Evolutionary conservation across 306 rosid genomes (phyloP).

Genomic region (Vigna radiata): DNA sequence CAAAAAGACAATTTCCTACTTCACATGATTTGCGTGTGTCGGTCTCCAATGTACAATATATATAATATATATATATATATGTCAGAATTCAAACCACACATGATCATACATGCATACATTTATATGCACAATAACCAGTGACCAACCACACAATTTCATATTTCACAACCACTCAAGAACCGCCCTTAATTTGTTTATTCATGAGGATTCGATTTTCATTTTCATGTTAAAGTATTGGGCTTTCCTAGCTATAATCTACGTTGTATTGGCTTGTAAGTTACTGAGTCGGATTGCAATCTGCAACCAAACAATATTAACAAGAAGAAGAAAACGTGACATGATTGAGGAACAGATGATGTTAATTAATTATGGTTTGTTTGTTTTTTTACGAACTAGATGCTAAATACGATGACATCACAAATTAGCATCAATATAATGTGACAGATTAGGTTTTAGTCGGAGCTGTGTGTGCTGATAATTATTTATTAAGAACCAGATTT

Average conservation of each 20-base stretch:
- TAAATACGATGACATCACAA: constrained; percentile 27
- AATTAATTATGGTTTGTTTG: not conserved
- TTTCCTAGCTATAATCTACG: not conserved
- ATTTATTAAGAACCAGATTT: constrained; percentile 20
- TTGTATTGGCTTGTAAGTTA: constrained; percentile 2
- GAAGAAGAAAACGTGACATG: not conserved
- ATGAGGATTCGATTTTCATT: not conserved
- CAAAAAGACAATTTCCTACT: constrained; percentile 27
- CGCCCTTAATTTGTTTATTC: not conserved
- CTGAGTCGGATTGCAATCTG: not conserved
- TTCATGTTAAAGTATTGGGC: not conserved
- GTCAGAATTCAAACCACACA: not conserved
- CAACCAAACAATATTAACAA: not conserved
- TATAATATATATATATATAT: not conserved
- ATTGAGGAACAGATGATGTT: not conserved
- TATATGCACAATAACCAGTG: not conserved
- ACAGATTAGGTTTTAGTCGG: constrained; percentile 14
- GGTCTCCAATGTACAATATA: constrained; percentile 42
- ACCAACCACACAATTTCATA: not conserved
- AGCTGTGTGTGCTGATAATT: not conserved
- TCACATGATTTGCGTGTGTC: constrained; percentile 62
- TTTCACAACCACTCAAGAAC: not conserved
- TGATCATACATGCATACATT: not conserved
- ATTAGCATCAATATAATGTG: constrained; percentile 3
- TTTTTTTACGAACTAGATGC: not conserved